These are phyloP conservation scores for Streptanthus diversifolius DNA, from an alignment of 345 rosid genomes.

Conservation along the genomic window DNA sequence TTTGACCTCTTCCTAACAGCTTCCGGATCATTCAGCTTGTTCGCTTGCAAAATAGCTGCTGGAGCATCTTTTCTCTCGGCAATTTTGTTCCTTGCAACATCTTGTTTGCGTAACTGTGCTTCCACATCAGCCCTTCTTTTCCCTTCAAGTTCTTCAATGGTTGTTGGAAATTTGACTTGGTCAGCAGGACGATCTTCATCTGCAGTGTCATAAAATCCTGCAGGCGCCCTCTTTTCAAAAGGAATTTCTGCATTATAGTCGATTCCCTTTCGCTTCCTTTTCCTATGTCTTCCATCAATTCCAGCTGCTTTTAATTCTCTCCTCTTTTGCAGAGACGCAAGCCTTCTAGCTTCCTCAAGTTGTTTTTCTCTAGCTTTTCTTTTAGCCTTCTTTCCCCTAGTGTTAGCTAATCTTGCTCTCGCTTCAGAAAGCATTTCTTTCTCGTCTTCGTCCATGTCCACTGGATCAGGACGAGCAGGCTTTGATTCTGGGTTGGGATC, in stretches of 20 bases:
- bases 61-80: slow-evolving; percentile 96
- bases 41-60: slow-evolving; percentile 89
- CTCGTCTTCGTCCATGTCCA: slow-evolving; percentile 99
- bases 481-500: slow-evolving; percentile 97
- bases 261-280: slow-evolving; percentile 90
- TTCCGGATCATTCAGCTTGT: slow-evolving; percentile 96
- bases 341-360: slow-evolving; percentile 98
- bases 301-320: slow-evolving; percentile 99
- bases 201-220: slow-evolving; percentile 83
- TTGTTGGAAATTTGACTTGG: slow-evolving; percentile 77
- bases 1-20: slow-evolving; percentile 92
- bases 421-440: slow-evolving; percentile 99
- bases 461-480: slow-evolving; percentile 99
- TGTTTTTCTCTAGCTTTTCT: slow-evolving; percentile 98
- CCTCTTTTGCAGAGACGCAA: slow-evolving; percentile 96
- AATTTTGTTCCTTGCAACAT: slow-evolving; percentile 80
- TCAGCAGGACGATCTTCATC: slow-evolving; percentile 89
- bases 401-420: slow-evolving; percentile 90
- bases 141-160: slow-evolving; percentile 95
- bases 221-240: slow-evolving; percentile 94
- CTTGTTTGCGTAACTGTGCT: slow-evolving; percentile 83
- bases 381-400: slow-evolving; percentile 96
- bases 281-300: slow-evolving; percentile 70
- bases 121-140: slow-evolving; percentile 86
- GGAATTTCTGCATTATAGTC: slow-evolving; percentile 98